Conservation (phyloP, 768 basidiomycete genomes). For the Tulasnella sp. region DNA sequence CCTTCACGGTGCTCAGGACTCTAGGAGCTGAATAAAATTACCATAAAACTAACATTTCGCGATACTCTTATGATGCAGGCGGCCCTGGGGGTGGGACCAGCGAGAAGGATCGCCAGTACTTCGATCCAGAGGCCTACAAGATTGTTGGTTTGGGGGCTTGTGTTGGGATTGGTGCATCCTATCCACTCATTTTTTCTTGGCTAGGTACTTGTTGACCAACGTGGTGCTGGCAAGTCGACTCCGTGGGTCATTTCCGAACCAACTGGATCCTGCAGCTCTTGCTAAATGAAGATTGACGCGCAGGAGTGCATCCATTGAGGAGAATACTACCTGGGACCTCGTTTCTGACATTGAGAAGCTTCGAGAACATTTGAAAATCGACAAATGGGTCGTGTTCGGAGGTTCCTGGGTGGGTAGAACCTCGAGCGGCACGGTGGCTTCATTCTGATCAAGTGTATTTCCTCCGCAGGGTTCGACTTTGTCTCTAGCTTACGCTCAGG, state of each 20-base stretch:
- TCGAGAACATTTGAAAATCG: constrained; percentile 67
- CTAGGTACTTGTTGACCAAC: constrained; percentile 75
- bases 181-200: neutral
- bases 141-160: constrained; percentile 42
- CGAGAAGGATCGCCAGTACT: constrained; percentile 67
- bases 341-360: constrained; percentile 86
- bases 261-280: neutral
- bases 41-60: neutral
- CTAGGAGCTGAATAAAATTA: too few species aligned
- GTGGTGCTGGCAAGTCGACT: constrained; percentile 81
- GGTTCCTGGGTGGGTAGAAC: constrained; percentile 88
- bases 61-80: constrained; percentile 41
- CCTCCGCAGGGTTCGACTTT: constrained; percentile 70
- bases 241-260: constrained; percentile 51
- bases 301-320: constrained; percentile 69
- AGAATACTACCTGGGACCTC: constrained; percentile 93
- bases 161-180: neutral
- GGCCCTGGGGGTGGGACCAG: constrained; percentile 80
- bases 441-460: constrained; percentile 32
- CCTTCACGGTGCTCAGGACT: constrained; percentile 55
- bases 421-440: neutral
- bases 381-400: constrained; percentile 93
- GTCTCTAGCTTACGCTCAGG: constrained; percentile 81
- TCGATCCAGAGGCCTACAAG: constrained; percentile 83
- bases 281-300: constrained; percentile 19